Base-by-base conservation (phyloP, 805 yeast genomes). In the Saturnispora sekii region DNA sequence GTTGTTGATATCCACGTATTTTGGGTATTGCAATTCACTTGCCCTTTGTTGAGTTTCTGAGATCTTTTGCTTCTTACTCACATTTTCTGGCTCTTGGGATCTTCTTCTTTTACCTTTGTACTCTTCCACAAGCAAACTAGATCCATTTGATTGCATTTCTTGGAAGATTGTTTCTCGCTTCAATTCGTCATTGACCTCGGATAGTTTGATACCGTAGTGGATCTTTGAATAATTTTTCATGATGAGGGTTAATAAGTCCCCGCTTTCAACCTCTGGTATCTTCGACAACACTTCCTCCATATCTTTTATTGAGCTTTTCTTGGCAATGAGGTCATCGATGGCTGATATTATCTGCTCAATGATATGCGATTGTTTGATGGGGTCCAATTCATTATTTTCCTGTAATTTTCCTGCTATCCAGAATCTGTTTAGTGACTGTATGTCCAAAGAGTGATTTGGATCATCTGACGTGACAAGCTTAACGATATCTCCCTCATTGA, bases 1-100 rank as follows among this genome's bases (percentile, higher is more conserved):
- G 10, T 76, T 68, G 21, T 76, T 78, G 8, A 89, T 61, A 54
- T 85, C 84, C n/a, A 86, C 69, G 35, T 73, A 60, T 38, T 65
- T 63, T 1, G 93, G 82, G 35, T 54, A 49, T 41, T 76, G 26
- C 5, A 35, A 34, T 11, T 14, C 12, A n/a, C 29, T 11, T 16
- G 18, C 46, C 7, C 42, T 30, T 32, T 38, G 28, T 15, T 34
- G 11, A 44, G 4, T 33, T 14, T 17, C 14, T 40, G 21, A 44
- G 21, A 38, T 9, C 47, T 44, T 26, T 33, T 18, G 42, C 49
- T 45, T 37, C 40, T 53, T 57, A n/a, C 32, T 15, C 5, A 35
- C 18, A 12, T 48, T 36, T 5, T 40, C 32, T 10, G 17, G n/a
- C 30, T 37, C 40, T 17, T 26, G 12, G 2, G 31, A 37, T 10